phyloP scores from a whole-genome alignment of 1,284 basidiomycete species.

The Cryptococcus wingfieldii region DNA sequence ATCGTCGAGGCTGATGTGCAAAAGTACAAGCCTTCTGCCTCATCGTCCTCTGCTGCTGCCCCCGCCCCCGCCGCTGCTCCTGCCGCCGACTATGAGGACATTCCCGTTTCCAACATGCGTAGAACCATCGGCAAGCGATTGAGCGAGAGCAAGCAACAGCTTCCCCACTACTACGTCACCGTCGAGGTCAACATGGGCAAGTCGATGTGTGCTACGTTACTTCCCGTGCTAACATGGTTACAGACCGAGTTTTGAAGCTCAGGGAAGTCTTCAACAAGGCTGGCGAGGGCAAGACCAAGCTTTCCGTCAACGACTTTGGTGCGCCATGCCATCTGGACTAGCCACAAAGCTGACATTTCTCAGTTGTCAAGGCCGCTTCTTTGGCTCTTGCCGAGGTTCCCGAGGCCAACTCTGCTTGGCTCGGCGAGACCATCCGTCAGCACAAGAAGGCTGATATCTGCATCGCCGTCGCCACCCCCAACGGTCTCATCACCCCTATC shows the following conservation, averaged over 20 bases:
- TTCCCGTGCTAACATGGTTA: not conserved
- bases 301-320: constrained; percentile 95
- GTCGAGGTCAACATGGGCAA: constrained; percentile 90
- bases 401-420: constrained; percentile 96
- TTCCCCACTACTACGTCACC: constrained; percentile 98
- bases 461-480: constrained; percentile 93
- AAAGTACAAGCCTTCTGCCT: constrained; percentile 62
- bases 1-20: constrained; percentile 89
- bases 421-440: constrained; percentile 90
- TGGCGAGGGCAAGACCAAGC: constrained; percentile 76
- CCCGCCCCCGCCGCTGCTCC: constrained; percentile 41
- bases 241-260: constrained; percentile 79
- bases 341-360: not conserved
- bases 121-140: constrained; percentile 86
- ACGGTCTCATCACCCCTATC: constrained; percentile 96
- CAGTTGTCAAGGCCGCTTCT: constrained; percentile 83
- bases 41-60: constrained; percentile 52
- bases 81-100: constrained; percentile 76
- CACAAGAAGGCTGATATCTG: constrained; percentile 97
- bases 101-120: constrained; percentile 92
- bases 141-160: constrained; percentile 84
- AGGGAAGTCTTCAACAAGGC: constrained; percentile 89
- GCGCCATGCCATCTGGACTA: constrained; percentile 10
- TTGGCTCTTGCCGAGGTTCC: constrained; percentile 92
- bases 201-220: constrained; percentile 3